Percentiles rank a stretch among this genome's conserved stretches.
Conservation (phyloP, 2,329 filamentous ascomycete species). For the Hyphodiscus sp. region DNA sequence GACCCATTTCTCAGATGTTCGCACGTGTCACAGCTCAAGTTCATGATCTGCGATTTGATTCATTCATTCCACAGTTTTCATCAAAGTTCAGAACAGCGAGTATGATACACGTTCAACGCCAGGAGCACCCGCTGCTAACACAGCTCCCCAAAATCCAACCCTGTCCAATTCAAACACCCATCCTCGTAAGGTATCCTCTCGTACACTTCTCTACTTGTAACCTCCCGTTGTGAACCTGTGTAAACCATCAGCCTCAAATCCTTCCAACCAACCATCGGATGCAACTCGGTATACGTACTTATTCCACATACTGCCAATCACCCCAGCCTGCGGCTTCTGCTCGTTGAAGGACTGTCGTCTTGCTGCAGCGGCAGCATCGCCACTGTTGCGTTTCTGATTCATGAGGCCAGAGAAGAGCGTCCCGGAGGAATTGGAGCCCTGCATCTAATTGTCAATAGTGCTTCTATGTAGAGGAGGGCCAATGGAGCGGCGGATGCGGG, state of each 20-base stretch:
- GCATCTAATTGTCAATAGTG: background rate
- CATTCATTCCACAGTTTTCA: background rate
- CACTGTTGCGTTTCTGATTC: slow-evolving; percentile 37
- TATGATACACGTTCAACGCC: background rate
- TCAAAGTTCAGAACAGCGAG: background rate
- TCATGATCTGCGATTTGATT: background rate
- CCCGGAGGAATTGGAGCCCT: slow-evolving; percentile 13
- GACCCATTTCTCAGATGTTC: background rate
- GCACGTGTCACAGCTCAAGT: background rate
- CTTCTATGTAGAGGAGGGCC: background rate
- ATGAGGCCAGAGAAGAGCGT: slow-evolving; percentile 33
- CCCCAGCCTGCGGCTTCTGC: slow-evolving; percentile 33
- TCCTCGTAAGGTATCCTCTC: background rate
- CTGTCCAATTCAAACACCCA: background rate
- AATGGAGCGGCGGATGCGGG: background rate
- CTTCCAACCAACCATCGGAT: background rate
- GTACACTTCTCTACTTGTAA: background rate
- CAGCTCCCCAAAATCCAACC: background rate
- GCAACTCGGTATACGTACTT: slow-evolving; percentile 19
- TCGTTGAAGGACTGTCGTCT: slow-evolving; percentile 39
- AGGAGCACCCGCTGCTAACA: background rate
- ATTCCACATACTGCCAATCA: slow-evolving; percentile 30
- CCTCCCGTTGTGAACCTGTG: background rate
- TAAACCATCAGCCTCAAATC: background rate
- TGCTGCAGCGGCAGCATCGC: slow-evolving; percentile 30